Evolutionary conservation across 257 asterid genomes (phyloP).

Genomic region (Perilla frutescens): DNA sequence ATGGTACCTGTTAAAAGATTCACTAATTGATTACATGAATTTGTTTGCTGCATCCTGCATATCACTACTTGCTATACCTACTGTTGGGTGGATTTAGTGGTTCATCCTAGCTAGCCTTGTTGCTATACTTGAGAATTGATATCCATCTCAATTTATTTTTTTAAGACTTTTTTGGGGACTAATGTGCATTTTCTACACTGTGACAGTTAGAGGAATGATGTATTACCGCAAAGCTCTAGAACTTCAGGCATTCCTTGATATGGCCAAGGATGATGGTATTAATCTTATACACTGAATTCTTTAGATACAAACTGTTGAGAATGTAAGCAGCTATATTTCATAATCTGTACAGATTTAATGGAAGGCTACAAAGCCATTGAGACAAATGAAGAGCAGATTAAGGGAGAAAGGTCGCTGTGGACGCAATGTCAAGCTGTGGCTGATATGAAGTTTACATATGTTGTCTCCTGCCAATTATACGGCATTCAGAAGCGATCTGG

Average conservation of each 20-base stretch:
- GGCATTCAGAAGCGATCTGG: constrained; percentile 97
- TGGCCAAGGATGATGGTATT: constrained; percentile 98
- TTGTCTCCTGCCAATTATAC: constrained; percentile 91
- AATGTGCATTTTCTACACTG: constrained; percentile 30
- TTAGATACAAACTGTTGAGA: constrained; percentile 14
- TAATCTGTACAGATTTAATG: constrained; percentile 73
- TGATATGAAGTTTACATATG: constrained; percentile 97
- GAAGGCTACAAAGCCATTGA: constrained; percentile 98
- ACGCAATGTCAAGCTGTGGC: constrained; percentile 98
- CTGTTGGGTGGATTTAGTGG: constrained; percentile 18
- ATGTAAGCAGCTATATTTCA: constrained; percentile 27
- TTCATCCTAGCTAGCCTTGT: background rate
- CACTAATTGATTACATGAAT: background rate
- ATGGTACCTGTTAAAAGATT: constrained; percentile 2
- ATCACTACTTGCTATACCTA: background rate
- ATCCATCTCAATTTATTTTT: constrained; percentile 20
- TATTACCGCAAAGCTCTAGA: constrained; percentile 97
- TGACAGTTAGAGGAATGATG: constrained; percentile 98
- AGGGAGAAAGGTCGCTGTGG: constrained; percentile 95
- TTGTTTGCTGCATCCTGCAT: background rate
- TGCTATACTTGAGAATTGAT: constrained; percentile 6
- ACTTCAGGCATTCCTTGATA: constrained; percentile 98
- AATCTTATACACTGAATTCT: constrained; percentile 29
- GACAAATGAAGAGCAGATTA: constrained; percentile 93
- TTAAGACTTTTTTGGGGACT: constrained; percentile 30